These are phyloP conservation scores for Mucor plumbeus DNA, from an alignment of 371 early-diverging fungal species.

Conservation along the genomic window DNA sequence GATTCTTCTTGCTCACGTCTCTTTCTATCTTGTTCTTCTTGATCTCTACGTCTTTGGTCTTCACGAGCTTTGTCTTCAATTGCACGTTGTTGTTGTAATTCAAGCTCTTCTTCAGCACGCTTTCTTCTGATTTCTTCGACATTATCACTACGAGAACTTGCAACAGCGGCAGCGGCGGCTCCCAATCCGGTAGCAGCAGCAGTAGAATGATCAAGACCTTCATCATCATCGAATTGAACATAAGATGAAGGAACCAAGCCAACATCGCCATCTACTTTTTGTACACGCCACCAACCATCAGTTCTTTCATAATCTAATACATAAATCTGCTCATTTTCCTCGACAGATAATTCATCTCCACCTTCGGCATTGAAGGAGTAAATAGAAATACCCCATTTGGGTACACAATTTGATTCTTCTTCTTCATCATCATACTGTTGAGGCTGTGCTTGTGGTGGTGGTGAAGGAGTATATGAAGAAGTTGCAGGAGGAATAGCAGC, in stretches of 20 bases:
- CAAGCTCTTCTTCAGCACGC: conserved; percentile 36
- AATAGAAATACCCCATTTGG: conserved; percentile 72
- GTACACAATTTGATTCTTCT: conserved; percentile 43
- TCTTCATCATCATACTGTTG: conserved; percentile 42
- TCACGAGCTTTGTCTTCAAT: conserved; percentile 21
- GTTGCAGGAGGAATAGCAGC: conserved; percentile 7
- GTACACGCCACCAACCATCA: conserved; percentile 79
- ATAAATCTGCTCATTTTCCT: conserved; percentile 76
- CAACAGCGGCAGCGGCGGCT: conserved; percentile 32
- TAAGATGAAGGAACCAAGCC: conserved; percentile 67
- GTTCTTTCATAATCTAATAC: conserved; percentile 76
- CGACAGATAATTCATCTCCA: conserved; percentile 77
- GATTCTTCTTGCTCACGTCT: conserved; percentile 13
- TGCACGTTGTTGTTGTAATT: conserved; percentile 24
- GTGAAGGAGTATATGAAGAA: neutral
- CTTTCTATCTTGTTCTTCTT: conserved; percentile 17
- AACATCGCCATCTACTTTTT: conserved; percentile 48
- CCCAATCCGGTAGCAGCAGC: conserved; percentile 33
- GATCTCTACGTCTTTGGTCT: conserved; percentile 16
- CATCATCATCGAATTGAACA: conserved; percentile 54
- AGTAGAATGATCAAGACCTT: conserved; percentile 28
- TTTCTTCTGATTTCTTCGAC: conserved; percentile 30
- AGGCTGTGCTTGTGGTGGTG: conserved; percentile 6
- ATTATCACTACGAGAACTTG: conserved; percentile 31
- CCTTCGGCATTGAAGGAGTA: conserved; percentile 79